Base-by-base conservation (phyloP, 495 filamentous ascomycete genomes). In the Hypoxylon intermedium region DNA sequence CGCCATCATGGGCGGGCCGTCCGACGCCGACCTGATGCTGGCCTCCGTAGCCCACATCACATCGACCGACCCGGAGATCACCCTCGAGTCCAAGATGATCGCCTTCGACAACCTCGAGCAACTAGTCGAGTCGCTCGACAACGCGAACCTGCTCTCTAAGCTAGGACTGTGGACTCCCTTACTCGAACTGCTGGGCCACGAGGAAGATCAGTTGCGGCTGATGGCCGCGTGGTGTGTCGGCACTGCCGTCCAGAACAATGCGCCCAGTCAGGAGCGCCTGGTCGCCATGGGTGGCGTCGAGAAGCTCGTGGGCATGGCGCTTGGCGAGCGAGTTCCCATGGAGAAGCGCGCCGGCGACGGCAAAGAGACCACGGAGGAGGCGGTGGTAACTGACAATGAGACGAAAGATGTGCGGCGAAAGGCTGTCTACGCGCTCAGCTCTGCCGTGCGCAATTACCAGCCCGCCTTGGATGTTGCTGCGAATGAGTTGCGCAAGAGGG, bases 71-170 rank as follows among this genome's bases (percentile, higher is more conserved):
- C 72, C 81, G 4, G 78, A 77, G 13, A 68, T 86, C 26, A 79
- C 83, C 5, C 78, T 95, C 53, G 86, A 93, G 36, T 84, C 93
- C 71, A 90, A 90, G 73, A 70, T 96, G 31, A 85, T 85, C 42
- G 95, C 95, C 24, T 96, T 97, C 73, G 94, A 98, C 81, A 96
- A 97, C 77, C 89, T 98, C 46, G 92, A 97, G 77, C 88, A 95
- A 71, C 77, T 97, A 34, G 86, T 98, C 63, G 94, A 97, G 77
- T 82, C 79, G 33, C 83, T 98, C 57, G 94, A 98, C 78, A 98
- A 98, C 75, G 92, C 94, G 41, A 97, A 97, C 78, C 93, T 96
- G 72, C 78, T 97, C 49, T 87, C 86, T 41, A 81, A 82, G 5
- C 76, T 97, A 12, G 82, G 82, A 5, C 76, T 97, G 42, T 98